Percentiles rank a stretch among this genome's conserved stretches.
Conservation (phyloP, 306 rosid species). For the Trichosanthes truncata region DNA sequence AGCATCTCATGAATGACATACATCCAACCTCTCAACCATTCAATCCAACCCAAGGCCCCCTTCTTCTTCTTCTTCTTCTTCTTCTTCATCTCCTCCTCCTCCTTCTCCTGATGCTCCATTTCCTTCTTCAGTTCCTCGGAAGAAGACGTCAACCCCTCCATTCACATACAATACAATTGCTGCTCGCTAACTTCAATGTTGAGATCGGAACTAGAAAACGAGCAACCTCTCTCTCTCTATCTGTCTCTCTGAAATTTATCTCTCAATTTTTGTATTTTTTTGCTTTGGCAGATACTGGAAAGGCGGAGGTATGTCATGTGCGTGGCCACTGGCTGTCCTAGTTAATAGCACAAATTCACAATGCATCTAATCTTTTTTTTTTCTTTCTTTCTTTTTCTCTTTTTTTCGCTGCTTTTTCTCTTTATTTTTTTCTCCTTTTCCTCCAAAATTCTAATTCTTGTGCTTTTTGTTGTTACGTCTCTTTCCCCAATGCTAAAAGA, state of each 20-base stretch:
- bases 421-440: background rate
- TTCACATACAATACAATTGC: background rate
- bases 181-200: background rate
- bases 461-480: background rate
- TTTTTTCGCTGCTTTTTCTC: background rate
- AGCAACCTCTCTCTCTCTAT: background rate
- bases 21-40: conserved; percentile 80
- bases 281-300: background rate
- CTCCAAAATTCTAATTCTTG: background rate
- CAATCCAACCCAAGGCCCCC: conserved; percentile 71
- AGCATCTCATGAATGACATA: conserved; percentile 52
- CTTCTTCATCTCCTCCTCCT: background rate
- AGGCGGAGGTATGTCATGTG: background rate
- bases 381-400: background rate
- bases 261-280: background rate
- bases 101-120: conserved; percentile 21
- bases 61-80: conserved; percentile 29
- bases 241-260: background rate
- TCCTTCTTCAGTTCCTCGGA: conserved; percentile 22
- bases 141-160: conserved; percentile 40
- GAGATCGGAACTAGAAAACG: background rate
- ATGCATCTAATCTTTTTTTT: background rate
- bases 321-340: background rate
- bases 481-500: background rate
- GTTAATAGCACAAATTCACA: background rate